phyloP scores from a whole-genome alignment of 164 flowering plant species.

The Stephania yunnanensis region DNA sequence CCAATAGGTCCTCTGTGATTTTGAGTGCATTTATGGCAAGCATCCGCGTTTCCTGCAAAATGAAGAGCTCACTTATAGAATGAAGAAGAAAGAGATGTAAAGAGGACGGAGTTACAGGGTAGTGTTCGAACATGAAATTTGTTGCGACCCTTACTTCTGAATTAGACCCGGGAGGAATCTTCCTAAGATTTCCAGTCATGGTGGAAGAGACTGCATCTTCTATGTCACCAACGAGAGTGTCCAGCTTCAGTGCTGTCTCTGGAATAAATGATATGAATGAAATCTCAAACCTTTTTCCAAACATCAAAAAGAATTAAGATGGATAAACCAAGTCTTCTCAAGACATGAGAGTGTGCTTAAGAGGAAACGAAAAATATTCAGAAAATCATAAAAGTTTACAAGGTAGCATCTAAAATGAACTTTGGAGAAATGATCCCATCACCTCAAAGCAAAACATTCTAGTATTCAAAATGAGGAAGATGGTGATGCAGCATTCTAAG shows the following conservation, averaged over 20 bases:
- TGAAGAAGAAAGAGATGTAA: background rate
- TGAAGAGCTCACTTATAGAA: slow-evolving; percentile 9
- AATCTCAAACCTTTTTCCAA: background rate
- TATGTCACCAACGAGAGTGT: slow-evolving; percentile 78
- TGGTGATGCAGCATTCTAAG: too few relatives aligned
- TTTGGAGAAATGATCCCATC: too few relatives aligned
- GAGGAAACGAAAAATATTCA: background rate
- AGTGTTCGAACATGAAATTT: slow-evolving; percentile 2
- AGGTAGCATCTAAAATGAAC: too few relatives aligned
- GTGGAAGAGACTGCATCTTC: slow-evolving; percentile 87
- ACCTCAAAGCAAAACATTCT: too few relatives aligned
- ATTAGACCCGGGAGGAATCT: slow-evolving; percentile 26
- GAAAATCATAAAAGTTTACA: too few relatives aligned
- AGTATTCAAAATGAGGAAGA: too few relatives aligned
- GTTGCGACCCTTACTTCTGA: slow-evolving; percentile 47
- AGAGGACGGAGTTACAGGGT: background rate
- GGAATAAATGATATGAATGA: slow-evolving; percentile 18
- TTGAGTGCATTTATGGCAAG: slow-evolving; percentile 62
- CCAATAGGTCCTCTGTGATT: slow-evolving; percentile 54
- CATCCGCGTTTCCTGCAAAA: slow-evolving; percentile 49
- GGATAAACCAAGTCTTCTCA: background rate
- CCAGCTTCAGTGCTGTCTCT: slow-evolving; percentile 88
- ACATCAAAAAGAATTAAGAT: background rate
- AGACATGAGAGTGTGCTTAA: background rate
- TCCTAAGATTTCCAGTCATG: slow-evolving; percentile 48